Evolutionary conservation across 176 grass and related monocot species (phyloP), one percentile per base, ranked within the genome.

Genomic region (Oryza punctata): DNA sequence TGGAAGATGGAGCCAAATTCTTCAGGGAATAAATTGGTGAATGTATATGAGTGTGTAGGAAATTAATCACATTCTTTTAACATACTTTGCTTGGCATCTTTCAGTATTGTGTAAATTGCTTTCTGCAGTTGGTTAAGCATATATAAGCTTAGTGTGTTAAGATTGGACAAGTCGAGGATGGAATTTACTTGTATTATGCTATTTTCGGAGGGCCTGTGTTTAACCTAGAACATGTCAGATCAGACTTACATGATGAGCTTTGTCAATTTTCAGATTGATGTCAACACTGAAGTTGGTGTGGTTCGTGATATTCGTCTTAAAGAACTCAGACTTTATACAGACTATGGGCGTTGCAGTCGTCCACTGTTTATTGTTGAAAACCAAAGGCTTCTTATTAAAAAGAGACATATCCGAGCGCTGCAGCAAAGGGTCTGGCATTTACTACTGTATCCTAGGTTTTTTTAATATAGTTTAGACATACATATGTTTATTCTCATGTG

Each of bases 221-320:
- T 23, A 60, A 59, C 54, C 27, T 52, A 60, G 33, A 32, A 57
- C 30, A 13, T 60, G 18, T 65, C 3, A 66, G 19, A 54, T 85
- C 25, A 61, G 70, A 50, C 57, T 77, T 86, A 11, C n/a, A 41
- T 65, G 25, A 46, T 77, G 29, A 78, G 50, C 89, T 2, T 76
- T 87, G 41, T 63, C 1, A 13, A 49, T 70, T 90, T 82, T 85
- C 89, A 96, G 93, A 94, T 96, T 90, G 93, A 96, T 79, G 93
- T 96, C 60, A 99, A 99, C 88, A 99, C 96, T 86, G 96, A 99
- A 73, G 96, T 99, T 85, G 96, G 96, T 74, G 96, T 99, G 25
- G 93, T 96, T 82, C 91, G 91, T 80, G 96, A 99, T 92, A 92
- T 96, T 85, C 89, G 87, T 72, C 93, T 99, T 19, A 96, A 96